Percentiles rank a stretch among this genome's conserved stretches.
phyloP scores from a whole-genome alignment of 768 basidiomycete genomes.

The Mrakia frigida region DNA sequence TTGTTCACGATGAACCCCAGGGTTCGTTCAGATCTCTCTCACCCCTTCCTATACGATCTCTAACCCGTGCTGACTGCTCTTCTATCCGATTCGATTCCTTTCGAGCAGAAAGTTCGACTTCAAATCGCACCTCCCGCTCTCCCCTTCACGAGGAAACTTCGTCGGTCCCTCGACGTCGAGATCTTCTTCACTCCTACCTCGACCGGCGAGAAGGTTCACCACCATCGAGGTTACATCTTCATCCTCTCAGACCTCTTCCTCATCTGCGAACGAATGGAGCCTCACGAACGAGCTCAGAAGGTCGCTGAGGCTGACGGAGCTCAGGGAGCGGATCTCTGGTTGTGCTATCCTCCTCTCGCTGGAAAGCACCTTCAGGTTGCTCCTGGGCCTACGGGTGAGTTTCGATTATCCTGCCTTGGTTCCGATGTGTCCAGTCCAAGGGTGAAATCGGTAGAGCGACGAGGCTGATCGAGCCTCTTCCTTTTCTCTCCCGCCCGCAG shows the following conservation, averaged over 20 bases:
- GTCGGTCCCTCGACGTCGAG: slow-evolving; percentile 63
- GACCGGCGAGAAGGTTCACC: slow-evolving; percentile 65
- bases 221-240: slow-evolving; percentile 72
- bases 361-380: slow-evolving; percentile 81
- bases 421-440: background rate
- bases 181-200: slow-evolving; percentile 72
- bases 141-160: slow-evolving; percentile 69
- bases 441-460: too few relatives aligned
- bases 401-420: background rate
- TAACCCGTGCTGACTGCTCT: background rate
- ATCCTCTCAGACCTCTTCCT: slow-evolving; percentile 90
- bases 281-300: slow-evolving; percentile 52
- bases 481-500: slow-evolving; percentile 46
- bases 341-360: slow-evolving; percentile 89
- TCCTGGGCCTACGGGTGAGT: slow-evolving; percentile 51
- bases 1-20: slow-evolving; percentile 93
- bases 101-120: slow-evolving; percentile 68
- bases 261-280: slow-evolving; percentile 75
- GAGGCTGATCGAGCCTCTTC: background rate
- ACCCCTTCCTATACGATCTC: background rate
- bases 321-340: slow-evolving; percentile 70
- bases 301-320: slow-evolving; percentile 46
- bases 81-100: background rate
- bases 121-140: slow-evolving; percentile 80
- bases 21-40: slow-evolving; percentile 48